A percentile compares a stretch with the other conserved stretches of the same genome.
These are phyloP conservation scores for Rhynchosporium secalis DNA, from an alignment of 2,329 filamentous ascomycete genomes.

Conservation along the genomic window DNA sequence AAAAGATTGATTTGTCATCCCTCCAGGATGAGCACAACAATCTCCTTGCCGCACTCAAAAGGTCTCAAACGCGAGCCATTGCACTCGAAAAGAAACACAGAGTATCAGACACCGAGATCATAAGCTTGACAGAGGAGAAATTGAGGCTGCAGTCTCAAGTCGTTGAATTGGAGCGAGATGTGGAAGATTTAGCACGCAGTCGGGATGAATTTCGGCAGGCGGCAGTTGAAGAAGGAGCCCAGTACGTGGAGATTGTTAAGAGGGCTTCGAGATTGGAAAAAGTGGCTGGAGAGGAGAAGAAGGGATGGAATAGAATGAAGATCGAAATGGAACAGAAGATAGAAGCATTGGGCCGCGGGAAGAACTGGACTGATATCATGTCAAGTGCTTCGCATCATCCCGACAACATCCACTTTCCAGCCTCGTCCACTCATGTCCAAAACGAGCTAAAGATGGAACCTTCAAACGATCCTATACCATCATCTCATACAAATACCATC, in stretches of 20 bases:
- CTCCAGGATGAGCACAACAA: conserved; percentile 55
- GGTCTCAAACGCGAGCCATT: conserved; percentile 50
- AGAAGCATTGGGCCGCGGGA: conserved; percentile 25
- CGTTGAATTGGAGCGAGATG: conserved; percentile 47
- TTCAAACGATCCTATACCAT: conserved; percentile 10
- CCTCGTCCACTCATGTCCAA: conserved; percentile 12
- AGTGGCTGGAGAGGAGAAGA: conserved; percentile 35
- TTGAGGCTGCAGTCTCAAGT: conserved; percentile 50
- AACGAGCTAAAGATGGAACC: conserved; percentile 24
- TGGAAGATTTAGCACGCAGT: conserved; percentile 50
- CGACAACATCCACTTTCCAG: conserved; percentile 13
- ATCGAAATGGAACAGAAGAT: conserved; percentile 37
- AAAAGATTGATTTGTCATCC: conserved; percentile 52
- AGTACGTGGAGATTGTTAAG: conserved; percentile 40
- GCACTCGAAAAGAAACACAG: conserved; percentile 53
- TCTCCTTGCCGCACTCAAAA: conserved; percentile 52
- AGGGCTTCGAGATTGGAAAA: conserved; percentile 38
- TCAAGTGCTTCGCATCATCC: conserved; percentile 1
- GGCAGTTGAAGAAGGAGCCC: conserved; percentile 38
- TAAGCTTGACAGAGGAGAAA: conserved; percentile 51
- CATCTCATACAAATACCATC: conserved; percentile 4
- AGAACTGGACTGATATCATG: conserved; percentile 5
- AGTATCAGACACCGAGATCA: conserved; percentile 53
- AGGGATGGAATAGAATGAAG: conserved; percentile 34
- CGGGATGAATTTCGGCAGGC: conserved; percentile 46